Conservation (phyloP, 2,329 filamentous ascomycete species). For the Parasarocladium wereldwijsianum region DNA sequence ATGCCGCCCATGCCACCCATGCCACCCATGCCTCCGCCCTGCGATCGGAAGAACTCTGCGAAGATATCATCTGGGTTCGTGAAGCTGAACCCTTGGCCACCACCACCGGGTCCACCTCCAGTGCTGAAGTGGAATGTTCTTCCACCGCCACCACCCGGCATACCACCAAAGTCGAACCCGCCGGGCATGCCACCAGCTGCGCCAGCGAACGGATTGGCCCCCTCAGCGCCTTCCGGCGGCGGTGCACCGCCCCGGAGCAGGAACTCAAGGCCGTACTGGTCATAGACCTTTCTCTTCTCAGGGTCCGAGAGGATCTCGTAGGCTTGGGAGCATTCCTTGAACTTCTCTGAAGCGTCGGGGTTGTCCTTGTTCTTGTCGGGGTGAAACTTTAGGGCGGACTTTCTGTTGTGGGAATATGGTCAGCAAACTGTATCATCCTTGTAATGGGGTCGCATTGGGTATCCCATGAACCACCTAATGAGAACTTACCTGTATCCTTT, state of each 20-base stretch:
- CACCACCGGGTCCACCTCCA: constrained; percentile 32
- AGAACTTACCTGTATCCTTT: constrained; percentile 71
- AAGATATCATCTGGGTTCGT: constrained; percentile 76
- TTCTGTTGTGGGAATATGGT: constrained; percentile 35
- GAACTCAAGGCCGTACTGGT: constrained; percentile 89
- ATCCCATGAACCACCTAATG: not conserved
- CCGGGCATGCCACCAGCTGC: constrained; percentile 41
- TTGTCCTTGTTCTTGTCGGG: constrained; percentile 98
- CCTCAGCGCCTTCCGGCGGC: constrained; percentile 40
- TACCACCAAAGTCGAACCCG: constrained; percentile 27
- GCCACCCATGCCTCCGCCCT: constrained; percentile 28
- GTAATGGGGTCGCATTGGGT: not conserved
- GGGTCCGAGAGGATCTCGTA: constrained; percentile 97
- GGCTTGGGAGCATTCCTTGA: constrained; percentile 95
- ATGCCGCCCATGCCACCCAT: constrained; percentile 21
- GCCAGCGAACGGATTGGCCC: constrained; percentile 46
- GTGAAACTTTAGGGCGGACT: constrained; percentile 81
- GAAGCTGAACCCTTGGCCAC: constrained; percentile 62
- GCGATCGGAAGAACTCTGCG: constrained; percentile 58
- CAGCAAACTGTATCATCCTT: constrained; percentile 13
- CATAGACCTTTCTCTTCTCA: constrained; percentile 91
- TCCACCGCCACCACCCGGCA: constrained; percentile 29
- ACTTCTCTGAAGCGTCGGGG: constrained; percentile 73
- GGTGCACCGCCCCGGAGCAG: constrained; percentile 62
- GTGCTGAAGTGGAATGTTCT: constrained; percentile 53